Conservation (phyloP, 1,139 yeast species). For the Sugiyamaella grinbergsii region DNA sequence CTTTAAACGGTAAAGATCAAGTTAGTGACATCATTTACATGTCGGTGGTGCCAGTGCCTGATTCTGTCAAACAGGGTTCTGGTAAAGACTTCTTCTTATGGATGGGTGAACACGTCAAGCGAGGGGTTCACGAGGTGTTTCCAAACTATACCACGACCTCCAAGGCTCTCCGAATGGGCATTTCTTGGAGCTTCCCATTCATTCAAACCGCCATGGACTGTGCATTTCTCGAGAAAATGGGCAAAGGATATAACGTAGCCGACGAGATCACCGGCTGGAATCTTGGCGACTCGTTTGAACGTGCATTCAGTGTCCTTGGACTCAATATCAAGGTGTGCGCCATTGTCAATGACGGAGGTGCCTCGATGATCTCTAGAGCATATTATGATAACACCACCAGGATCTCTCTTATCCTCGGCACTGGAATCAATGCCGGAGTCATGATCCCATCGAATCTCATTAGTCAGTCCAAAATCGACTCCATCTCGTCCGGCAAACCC, state of each 20-base stretch:
- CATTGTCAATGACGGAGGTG: constrained; percentile 86
- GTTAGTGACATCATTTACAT: constrained; percentile 35
- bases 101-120: constrained; percentile 56
- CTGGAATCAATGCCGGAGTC: constrained; percentile 73
- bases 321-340: constrained; percentile 67
- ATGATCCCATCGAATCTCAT: constrained; percentile 31
- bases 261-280: constrained; percentile 76
- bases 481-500: constrained; percentile 1
- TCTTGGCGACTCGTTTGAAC: constrained; percentile 64
- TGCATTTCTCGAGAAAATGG: constrained; percentile 83
- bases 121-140: constrained; percentile 51
- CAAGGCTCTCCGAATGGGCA: constrained; percentile 40
- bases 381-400: constrained; percentile 66
- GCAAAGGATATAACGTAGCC: constrained; percentile 76
- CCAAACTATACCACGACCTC: constrained; percentile 35
- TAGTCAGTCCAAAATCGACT: constrained; percentile 15
- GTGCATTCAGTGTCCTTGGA: constrained; percentile 56
- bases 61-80: constrained; percentile 40
- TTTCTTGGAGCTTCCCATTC: constrained; percentile 42
- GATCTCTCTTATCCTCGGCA: constrained; percentile 84
- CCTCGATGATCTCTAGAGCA: constrained; percentile 78
- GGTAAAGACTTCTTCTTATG: constrained; percentile 63
- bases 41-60: constrained; percentile 29
- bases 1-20: constrained; percentile 57
- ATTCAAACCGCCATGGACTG: constrained; percentile 55